Evolutionary conservation across 2,329 filamentous ascomycete species (phyloP).

Genomic region (Alternaria gaisen): DNA sequence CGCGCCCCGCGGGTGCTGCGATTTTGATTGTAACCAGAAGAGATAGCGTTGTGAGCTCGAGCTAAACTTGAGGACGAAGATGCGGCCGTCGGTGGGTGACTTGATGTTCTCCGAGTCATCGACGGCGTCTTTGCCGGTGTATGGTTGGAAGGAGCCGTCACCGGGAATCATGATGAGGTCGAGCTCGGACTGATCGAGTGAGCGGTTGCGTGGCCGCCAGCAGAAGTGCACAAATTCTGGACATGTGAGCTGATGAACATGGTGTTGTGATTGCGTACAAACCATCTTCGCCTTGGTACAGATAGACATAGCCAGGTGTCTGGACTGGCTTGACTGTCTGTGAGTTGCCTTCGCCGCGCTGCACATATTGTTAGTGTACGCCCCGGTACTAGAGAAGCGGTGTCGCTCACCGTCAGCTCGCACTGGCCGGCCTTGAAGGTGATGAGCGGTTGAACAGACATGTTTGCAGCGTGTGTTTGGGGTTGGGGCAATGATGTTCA

Average conservation of each 20-base stretch:
- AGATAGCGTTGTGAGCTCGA: conserved; percentile 91
- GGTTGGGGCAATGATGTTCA: conserved; percentile 20
- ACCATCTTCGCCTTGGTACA: conserved; percentile 88
- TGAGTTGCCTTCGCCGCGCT: conserved; percentile 37
- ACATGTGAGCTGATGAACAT: conserved; percentile 21
- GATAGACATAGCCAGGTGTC: conserved; percentile 86
- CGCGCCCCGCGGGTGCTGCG: conserved; percentile 73
- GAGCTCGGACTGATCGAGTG: conserved; percentile 77
- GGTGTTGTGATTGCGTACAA: conserved; percentile 24
- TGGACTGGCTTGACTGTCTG: conserved; percentile 74
- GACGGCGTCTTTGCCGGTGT: conserved; percentile 64
- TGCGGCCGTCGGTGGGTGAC: conserved; percentile 77
- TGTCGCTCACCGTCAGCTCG: conserved; percentile 75
- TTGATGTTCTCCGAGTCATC: conserved; percentile 68
- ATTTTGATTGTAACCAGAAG: conserved; percentile 96
- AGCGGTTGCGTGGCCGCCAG: conserved; percentile 83
- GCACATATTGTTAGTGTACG: conserved; percentile 27
- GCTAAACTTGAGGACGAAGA: conserved; percentile 92
- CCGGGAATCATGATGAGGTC: conserved; percentile 93
- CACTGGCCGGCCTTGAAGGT: conserved; percentile 97
- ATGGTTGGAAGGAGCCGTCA: conserved; percentile 87
- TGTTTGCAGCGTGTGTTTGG: conserved; percentile 50
- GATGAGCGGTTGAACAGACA: conserved; percentile 87
- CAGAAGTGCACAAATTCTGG: conserved; percentile 92
- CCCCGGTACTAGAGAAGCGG: not conserved